Evolutionary conservation across 2,329 filamentous ascomycete species (phyloP), one percentile per base, ranked within the genome.

Genomic region (Zymoseptoria passerinii): DNA sequence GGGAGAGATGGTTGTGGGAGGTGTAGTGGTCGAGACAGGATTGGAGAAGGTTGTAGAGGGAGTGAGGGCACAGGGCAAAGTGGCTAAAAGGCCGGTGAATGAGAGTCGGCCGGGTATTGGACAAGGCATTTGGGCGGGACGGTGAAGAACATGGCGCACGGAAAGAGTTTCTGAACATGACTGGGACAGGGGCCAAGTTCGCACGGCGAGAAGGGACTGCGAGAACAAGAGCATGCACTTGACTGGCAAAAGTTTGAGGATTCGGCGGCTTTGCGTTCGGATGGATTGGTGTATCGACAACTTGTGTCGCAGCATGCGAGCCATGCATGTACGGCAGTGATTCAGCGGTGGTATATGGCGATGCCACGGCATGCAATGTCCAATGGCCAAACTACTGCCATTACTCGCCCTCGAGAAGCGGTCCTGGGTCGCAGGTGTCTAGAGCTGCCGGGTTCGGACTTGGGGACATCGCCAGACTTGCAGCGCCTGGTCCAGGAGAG

Each of bases 1-100:
- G 8, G 86, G 85, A 58, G 92, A 97, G 79, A 95, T 97, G 90
- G 88, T 97, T 58, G 89, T 96, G 16, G 92, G 92, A 13, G 92
- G 92, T 0, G 90, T 96, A 13, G 92, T 97, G 16, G 86, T 97
- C 23, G 92, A 97, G 77, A 96, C 92, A 29, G 90, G 87, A 67
- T 76, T 95, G 61, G 91, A 96, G 58, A 86, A 86, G 72, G 94
- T 97, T 56, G 89, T 96, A 4, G 83, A 89, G 35, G 92, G 90
- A 0, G 92, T 97, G 4, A 86, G 71, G 66, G 72, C 84, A 8
- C 88, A 92, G 70, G 89, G 89, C 18, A 84, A 84, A 35, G 87
- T 92, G 9, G 86, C 88, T 7, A 92, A 91, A 77, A 77, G 89
- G 65, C 88, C 88, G 0, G 86, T 90, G 29, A 91, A 91, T 69